Conservation (phyloP, 192 early-diverging fungal genomes). For the Polychytrium aggregatum region DNA sequence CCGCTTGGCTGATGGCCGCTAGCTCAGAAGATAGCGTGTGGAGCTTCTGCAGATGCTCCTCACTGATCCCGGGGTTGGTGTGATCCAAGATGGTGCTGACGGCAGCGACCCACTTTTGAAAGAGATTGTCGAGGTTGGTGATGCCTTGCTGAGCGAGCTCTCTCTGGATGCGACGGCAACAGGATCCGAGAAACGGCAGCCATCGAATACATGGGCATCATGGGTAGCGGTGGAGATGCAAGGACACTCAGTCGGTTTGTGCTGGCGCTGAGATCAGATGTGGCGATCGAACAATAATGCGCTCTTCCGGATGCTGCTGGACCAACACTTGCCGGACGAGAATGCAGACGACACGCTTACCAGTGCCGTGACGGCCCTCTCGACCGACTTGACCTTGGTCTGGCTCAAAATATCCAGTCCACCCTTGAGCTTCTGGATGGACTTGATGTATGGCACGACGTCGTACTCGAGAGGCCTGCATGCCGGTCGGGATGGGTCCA, state of each 20-base stretch:
- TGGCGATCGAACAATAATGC: too few relatives aligned
- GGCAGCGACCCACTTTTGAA: constrained; percentile 32
- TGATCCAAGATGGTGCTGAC: constrained; percentile 32
- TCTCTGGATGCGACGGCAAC: constrained; percentile 17
- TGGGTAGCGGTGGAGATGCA: too few relatives aligned
- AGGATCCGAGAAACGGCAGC: too few relatives aligned
- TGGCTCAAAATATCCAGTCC: constrained; percentile 21
- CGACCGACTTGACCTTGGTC: constrained; percentile 28
- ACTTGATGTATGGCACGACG: constrained; percentile 44
- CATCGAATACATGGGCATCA: too few relatives aligned
- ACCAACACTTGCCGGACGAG: too few relatives aligned
- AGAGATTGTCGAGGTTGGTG: constrained; percentile 43
- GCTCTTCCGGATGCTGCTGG: too few relatives aligned
- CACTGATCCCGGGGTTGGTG: too few relatives aligned
- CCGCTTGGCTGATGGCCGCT: constrained; percentile 18
- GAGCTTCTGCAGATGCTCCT: constrained; percentile 21
- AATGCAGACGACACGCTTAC: too few relatives aligned
- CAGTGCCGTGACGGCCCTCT: constrained; percentile 12
- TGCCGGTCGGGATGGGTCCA: too few relatives aligned
- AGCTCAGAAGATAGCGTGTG: constrained; percentile 16
- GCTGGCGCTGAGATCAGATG: too few relatives aligned
- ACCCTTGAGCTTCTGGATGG: constrained; percentile 42
- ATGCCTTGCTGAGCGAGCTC: constrained; percentile 30
- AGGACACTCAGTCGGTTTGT: too few relatives aligned
- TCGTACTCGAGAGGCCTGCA: constrained; percentile 40